Percentiles rank a stretch among this genome's conserved stretches.
These are phyloP conservation scores for Collybiopsis confluens DNA, from an alignment of 768 basidiomycete genomes.

Conservation along the genomic window DNA sequence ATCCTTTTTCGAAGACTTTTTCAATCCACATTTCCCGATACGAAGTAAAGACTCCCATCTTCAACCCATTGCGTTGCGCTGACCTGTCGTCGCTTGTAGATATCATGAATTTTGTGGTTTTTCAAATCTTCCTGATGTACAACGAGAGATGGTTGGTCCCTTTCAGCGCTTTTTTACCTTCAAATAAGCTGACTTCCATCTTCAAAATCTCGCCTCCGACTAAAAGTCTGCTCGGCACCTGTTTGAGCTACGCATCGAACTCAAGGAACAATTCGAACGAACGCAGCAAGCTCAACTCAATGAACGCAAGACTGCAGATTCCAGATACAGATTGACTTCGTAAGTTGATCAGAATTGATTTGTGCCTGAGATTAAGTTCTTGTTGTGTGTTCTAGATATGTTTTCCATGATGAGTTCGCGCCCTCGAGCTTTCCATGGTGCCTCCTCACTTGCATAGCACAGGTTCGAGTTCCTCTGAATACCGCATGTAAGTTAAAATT, in stretches of 20 bases:
- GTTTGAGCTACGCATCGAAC: constrained; percentile 12
- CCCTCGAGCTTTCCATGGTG: neutral
- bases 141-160: constrained; percentile 46
- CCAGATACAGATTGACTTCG: constrained; percentile 59
- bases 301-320: constrained; percentile 55
- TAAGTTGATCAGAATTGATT: constrained; percentile 24
- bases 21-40: constrained; percentile 6
- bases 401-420: constrained; percentile 39
- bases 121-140: constrained; percentile 77
- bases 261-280: constrained; percentile 21
- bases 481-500: constrained; percentile 43
- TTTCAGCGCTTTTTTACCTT: neutral
- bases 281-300: constrained; percentile 52
- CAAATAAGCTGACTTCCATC: neutral
- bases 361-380: neutral
- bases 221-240: constrained; percentile 7
- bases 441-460: neutral
- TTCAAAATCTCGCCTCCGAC: constrained; percentile 10
- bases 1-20: neutral
- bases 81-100: constrained; percentile 30
- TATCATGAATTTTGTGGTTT: constrained; percentile 70
- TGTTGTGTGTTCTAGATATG: constrained; percentile 38
- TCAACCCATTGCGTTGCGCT: constrained; percentile 1
- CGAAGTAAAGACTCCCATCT: constrained; percentile 25
- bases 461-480: constrained; percentile 55